Evolutionary conservation across 441 rosid species (phyloP), one percentile per base, ranked within the genome.

Genomic region (Adansonia madagascariensis): DNA sequence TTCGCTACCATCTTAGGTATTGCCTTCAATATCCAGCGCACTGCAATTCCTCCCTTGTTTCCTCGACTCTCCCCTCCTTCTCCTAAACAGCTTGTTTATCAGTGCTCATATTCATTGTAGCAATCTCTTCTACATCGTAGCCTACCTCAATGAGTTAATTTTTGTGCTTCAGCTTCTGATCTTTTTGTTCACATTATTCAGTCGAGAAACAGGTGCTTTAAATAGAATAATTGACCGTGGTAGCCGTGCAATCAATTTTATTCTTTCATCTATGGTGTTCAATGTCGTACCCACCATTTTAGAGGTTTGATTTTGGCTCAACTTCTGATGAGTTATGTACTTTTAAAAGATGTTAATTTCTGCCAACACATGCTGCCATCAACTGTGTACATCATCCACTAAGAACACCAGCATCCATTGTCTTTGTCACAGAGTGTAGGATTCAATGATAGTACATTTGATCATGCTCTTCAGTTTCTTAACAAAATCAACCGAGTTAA

Each of bases 151-250:
- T 50, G 56, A 68, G 60, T 43, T 60, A 27, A 20, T 78, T 80
- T 35, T 18, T 20, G 35, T 22, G 20, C 49, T 49, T 66, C 22
- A 74, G 61, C 56, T 68, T 74, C 78, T 63, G 57, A 74, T 81
- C 66, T 70, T 72, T 73, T 83, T 64, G 63, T 27, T 77, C 71
- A 3, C 59, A 73, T 49, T 59, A 66, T 88, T 64, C 86, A 96
- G 98, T 78, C 94, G 98, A 80, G 96, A 96, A 87, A 94, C 98
- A 12, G 97, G 99, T 41, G 99, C 91, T 22, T 78, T 96, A 79
- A 92, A 83, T 81, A 88, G 98, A 85, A 87, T 88, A 71, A 94
- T 94, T 20, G 99, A 96, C 79, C 97, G 94, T 67, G 98, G 99
- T 75, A 92, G 98, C 87, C 90, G 95, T 4, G 99, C 92, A 9